A percentile compares a stretch with the other conserved stretches of the same genome.
phyloP scores from a whole-genome alignment of 2,329 filamentous ascomycete genomes.

The Exophiala sp. region DNA sequence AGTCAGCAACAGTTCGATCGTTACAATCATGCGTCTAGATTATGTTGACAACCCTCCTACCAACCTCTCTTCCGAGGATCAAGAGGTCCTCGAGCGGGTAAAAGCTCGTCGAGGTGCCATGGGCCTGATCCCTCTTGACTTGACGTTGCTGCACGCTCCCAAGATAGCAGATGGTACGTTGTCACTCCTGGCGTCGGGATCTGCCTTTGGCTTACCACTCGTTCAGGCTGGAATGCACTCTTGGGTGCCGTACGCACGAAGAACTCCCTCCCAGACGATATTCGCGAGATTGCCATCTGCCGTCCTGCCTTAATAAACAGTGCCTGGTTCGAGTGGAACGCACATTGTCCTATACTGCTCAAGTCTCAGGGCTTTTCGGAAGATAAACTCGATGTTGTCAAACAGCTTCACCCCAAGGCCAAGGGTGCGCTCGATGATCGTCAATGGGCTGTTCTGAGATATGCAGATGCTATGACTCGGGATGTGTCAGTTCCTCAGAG shows the following conservation, averaged over 20 bases:
- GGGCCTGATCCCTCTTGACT: slow-evolving; percentile 52
- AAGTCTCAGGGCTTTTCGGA: slow-evolving; percentile 55
- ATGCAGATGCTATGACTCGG: slow-evolving; percentile 80
- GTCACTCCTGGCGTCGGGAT: background rate
- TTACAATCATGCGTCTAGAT: slow-evolving; percentile 49
- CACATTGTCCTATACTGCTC: slow-evolving; percentile 72
- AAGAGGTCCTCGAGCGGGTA: slow-evolving; percentile 50
- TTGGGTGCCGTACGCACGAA: slow-evolving; percentile 54
- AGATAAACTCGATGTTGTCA: slow-evolving; percentile 47
- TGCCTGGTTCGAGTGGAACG: slow-evolving; percentile 82
- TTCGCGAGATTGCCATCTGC: slow-evolving; percentile 76
- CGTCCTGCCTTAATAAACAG: slow-evolving; percentile 75
- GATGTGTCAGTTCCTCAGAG: slow-evolving; percentile 66
- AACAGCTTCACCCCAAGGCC: slow-evolving; percentile 35
- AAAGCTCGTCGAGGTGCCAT: slow-evolving; percentile 50
- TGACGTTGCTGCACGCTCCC: slow-evolving; percentile 53
- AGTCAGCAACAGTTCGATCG: background rate
- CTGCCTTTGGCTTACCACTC: background rate
- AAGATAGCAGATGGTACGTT: slow-evolving; percentile 49
- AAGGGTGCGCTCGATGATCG: slow-evolving; percentile 38
- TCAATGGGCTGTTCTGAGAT: slow-evolving; percentile 65
- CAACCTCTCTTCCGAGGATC: slow-evolving; percentile 39
- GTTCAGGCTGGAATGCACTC: slow-evolving; percentile 53
- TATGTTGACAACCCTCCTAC: slow-evolving; percentile 53
- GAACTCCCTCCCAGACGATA: slow-evolving; percentile 46